Evolutionary conservation across 2,329 filamentous ascomycete genomes (phyloP).

Genomic region (Colletotrichum truncatum): DNA sequence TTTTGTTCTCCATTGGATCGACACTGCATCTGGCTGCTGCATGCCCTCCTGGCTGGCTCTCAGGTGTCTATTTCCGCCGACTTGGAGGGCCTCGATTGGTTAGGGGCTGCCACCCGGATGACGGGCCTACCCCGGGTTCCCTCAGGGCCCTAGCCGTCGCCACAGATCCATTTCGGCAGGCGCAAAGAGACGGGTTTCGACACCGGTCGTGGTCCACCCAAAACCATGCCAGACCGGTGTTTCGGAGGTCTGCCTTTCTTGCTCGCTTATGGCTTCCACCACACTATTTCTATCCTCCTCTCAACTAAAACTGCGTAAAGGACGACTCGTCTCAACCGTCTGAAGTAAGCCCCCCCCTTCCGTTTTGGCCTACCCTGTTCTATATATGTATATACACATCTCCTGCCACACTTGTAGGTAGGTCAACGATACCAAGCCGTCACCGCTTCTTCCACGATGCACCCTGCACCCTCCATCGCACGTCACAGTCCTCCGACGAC

Average conservation of each 20-base stretch:
- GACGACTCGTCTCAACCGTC: neutral
- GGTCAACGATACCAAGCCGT: neutral
- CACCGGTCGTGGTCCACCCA: neutral
- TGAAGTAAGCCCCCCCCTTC: conserved; percentile 7
- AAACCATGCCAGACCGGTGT: conserved; percentile 5
- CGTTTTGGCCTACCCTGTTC: neutral
- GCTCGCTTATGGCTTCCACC: neutral
- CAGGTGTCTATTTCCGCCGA: neutral
- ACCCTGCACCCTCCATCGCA: neutral
- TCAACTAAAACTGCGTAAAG: neutral
- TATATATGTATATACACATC: neutral
- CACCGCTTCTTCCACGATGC: conserved; percentile 12
- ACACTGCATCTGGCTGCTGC: neutral
- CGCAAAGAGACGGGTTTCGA: neutral
- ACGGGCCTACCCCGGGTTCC: conserved; percentile 18
- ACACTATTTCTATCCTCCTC: neutral
- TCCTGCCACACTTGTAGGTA: neutral
- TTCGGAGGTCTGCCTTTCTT: conserved; percentile 9
- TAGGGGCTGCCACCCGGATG: neutral
- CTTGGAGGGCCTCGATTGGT: neutral
- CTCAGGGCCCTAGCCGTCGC: conserved; percentile 3
- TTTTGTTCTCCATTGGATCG: neutral
- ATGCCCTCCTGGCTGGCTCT: too few species aligned
- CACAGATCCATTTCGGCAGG: conserved; percentile 3
- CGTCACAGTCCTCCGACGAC: conserved; percentile 43